A percentile compares a stretch with the other conserved stretches of the same genome.
Conservation (phyloP, 352 stramenopile species). For the Aphanomyces cochlioides region DNA sequence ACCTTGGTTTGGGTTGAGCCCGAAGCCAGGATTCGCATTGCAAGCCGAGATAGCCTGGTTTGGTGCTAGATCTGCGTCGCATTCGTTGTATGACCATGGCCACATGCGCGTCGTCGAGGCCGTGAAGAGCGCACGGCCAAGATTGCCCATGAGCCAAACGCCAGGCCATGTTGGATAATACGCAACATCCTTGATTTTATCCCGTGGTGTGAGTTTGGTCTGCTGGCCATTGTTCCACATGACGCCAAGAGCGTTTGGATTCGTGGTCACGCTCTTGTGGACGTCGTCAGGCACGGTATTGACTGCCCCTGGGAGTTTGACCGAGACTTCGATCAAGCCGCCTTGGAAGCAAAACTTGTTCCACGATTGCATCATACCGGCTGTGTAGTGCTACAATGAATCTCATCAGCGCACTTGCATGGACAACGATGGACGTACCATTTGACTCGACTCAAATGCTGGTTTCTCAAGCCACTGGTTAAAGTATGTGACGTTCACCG, state of each 20-base stretch:
- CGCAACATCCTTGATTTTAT: slow-evolving; percentile 33
- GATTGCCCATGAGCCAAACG: slow-evolving; percentile 86
- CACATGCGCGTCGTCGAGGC: slow-evolving; percentile 52
- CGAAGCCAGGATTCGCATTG: slow-evolving; percentile 41
- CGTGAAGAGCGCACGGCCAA: slow-evolving; percentile 79
- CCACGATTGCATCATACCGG: slow-evolving; percentile 84
- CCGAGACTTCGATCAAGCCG: slow-evolving; percentile 84
- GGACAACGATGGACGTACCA: background rate
- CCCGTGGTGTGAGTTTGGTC: background rate
- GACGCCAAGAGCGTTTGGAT: slow-evolving; percentile 20
- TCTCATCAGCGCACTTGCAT: background rate
- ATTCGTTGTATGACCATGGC: background rate
- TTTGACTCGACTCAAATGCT: background rate
- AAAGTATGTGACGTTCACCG: slow-evolving; percentile 60
- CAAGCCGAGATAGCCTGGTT: background rate
- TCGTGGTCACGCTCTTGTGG: slow-evolving; percentile 32
- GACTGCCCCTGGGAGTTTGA: slow-evolving; percentile 66
- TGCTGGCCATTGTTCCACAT: slow-evolving; percentile 31
- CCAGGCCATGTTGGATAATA: slow-evolving; percentile 73
- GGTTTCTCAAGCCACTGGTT: background rate
- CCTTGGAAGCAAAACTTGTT: slow-evolving; percentile 94
- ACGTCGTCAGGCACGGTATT: slow-evolving; percentile 37
- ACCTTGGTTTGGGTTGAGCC: slow-evolving; percentile 47
- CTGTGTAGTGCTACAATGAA: slow-evolving; percentile 44
- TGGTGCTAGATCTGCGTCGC: background rate